phyloP scores from a whole-genome alignment of 192 early-diverging fungal genomes.

The Umbelopsis sp. region DNA sequence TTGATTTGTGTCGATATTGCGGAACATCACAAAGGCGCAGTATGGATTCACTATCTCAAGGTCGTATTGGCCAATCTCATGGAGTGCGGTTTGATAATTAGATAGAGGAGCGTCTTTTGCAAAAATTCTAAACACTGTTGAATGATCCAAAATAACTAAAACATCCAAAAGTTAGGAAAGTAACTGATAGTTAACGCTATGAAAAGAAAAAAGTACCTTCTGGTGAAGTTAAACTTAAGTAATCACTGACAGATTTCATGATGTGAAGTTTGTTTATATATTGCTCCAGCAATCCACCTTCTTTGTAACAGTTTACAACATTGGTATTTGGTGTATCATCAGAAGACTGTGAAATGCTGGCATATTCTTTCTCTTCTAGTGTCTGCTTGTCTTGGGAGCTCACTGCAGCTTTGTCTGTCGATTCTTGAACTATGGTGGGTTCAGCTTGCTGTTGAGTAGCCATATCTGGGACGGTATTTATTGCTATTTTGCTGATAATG shows the following conservation, averaged over 20 bases:
- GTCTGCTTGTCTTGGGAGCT: slow-evolving; percentile 14
- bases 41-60: too few relatives aligned
- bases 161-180: background rate
- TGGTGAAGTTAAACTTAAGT: slow-evolving; percentile 27
- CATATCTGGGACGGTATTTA: too few relatives aligned
- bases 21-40: too few relatives aligned
- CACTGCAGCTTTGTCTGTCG: too few relatives aligned
- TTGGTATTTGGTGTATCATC: background rate
- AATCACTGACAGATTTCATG: slow-evolving; percentile 27
- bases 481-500: too few relatives aligned
- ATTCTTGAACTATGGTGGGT: too few relatives aligned
- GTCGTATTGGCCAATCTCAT: slow-evolving; percentile 6
- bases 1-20: too few relatives aligned
- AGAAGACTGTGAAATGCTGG: background rate
- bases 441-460: too few relatives aligned
- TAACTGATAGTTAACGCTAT: background rate
- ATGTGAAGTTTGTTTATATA: slow-evolving; percentile 27
- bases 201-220: slow-evolving; percentile 1
- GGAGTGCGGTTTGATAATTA: background rate
- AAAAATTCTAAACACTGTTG: slow-evolving; percentile 23
- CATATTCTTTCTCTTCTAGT: background rate
- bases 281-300: background rate
- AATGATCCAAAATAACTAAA: slow-evolving; percentile 6
- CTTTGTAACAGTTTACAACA: background rate
- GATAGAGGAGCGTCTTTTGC: background rate